Base-by-base conservation (phyloP, 768 basidiomycete genomes). In the Polyporus arcularius region DNA sequence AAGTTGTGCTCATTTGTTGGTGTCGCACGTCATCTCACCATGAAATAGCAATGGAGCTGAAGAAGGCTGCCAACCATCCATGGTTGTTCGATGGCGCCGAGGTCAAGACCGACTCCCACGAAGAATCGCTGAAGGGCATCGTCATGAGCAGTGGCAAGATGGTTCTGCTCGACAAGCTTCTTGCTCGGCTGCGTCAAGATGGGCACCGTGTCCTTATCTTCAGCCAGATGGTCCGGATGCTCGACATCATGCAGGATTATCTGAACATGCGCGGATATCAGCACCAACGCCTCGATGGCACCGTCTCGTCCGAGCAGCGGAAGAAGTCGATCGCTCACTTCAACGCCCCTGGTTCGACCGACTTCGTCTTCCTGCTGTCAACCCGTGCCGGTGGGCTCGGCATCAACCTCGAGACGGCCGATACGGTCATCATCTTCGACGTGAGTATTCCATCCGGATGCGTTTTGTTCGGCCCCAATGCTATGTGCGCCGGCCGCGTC, bases 101-200 rank as follows among this genome's bases (percentile, higher is more conserved):
- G 75, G 76, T 79, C 3, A 74, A 73, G 53, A 79, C 82, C 3
- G 80, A 81, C 47, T 86, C 79, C 60, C 72, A 79, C 14, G 94
- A 97, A 51, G 96, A 98, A 71, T 87, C 86, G 15, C 83, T 98
- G 62, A 93, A 92, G 68, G 96, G 95, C n/a, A 83, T 99, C 18
- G 94, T 98, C 64, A 97, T 97, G 93, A 96, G 90, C 75, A 95
- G 94, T 62, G 97, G 97, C 38, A 99, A 99, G 79, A 88, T 99
- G 90, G 96, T 98, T 51, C 79, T 99, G 35, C 87, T 99, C 56
- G 97, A 99, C 79, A 99, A 99, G 74, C 85, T 99, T 15, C 86
- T 98, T n/a, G 83, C 81, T 26, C 87, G 93, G 16, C 83, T 98
- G 52, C 90, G 90, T 68, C 87, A 85, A 66, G 96, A 98, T 72